phyloP scores from a whole-genome alignment of 2,329 filamentous ascomycete species.

The Cladosporium colombiae region DNA sequence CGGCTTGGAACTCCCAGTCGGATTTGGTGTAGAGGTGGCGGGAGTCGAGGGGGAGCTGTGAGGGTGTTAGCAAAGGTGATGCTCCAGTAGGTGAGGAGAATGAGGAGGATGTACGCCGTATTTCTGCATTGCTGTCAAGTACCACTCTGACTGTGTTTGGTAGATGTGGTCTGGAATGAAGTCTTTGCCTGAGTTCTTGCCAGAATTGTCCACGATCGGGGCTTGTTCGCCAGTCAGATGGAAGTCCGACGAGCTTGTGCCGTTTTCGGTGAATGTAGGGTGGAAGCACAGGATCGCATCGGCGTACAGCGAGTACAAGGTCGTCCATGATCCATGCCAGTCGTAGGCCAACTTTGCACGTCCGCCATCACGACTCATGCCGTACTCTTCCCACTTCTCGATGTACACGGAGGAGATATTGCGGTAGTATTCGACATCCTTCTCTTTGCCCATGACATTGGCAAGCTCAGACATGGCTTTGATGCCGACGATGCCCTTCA shows the following conservation, averaged over 20 bases:
- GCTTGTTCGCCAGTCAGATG: conserved; percentile 7
- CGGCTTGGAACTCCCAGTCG: conserved; percentile 89
- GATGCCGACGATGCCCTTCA: conserved; percentile 83
- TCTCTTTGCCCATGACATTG: conserved; percentile 58
- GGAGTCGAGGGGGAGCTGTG: conserved; percentile 69
- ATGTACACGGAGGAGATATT: conserved; percentile 68
- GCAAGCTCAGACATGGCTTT: conserved; percentile 75
- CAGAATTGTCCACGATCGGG: conserved; percentile 10
- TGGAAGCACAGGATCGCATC: conserved; percentile 83
- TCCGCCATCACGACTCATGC: conserved; percentile 66
- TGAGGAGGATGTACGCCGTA: conserved; percentile 56
- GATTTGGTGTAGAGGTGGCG: conserved; percentile 84
- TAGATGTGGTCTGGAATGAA: conserved; percentile 76
- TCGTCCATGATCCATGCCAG: conserved; percentile 79
- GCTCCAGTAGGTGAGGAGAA: background rate
- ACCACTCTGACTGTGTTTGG: conserved; percentile 78
- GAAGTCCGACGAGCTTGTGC: background rate
- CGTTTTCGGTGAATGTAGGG: conserved; percentile 37
- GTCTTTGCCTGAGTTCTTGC: conserved; percentile 34
- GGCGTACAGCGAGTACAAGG: conserved; percentile 81
- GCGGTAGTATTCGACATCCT: conserved; percentile 59
- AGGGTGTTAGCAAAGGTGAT: background rate
- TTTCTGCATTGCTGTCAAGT: conserved; percentile 72
- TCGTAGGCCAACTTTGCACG: conserved; percentile 81
- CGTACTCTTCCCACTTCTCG: conserved; percentile 69